Base-by-base conservation (phyloP, 2,329 filamentous ascomycete genomes). In the Fusarium nygamai region DNA sequence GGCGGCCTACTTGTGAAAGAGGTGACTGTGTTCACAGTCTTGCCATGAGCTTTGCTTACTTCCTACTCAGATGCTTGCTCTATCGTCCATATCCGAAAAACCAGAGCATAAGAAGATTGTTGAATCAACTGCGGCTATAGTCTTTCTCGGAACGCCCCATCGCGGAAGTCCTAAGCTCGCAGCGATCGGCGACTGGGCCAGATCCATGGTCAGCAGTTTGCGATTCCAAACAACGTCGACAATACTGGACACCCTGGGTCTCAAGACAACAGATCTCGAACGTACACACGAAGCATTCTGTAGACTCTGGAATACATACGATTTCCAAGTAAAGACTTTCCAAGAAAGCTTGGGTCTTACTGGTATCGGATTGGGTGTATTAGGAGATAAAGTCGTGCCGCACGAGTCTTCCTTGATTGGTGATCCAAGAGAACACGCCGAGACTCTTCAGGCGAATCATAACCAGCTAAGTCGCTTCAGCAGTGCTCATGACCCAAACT, bases 61-160 rank as follows among this genome's bases (percentile, higher is more conserved):
- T n/a, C n/a, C n/a, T 9, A 2, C 4, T 36, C 5, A 76, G 73
- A 69, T 69, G 64, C 69, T 75, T 0, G 51, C 69, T 1, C 61
- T 67, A 2, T 65, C 72, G 0, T 38, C 51, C 8, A 67, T 58
- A 0, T 41, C 33, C 1, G 67, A 64, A 48, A 24, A 44, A 76
- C 13, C 43, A 1, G 1, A 4, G 60, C 29, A 63, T 22, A 50
- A 76, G 75, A 38, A 64, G 74, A 22, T 80, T 2, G 17, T 80
- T 22, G 44, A 76, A 3, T 72, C 77, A 1, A 81, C 80, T 0
- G 59, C 50, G 0, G 80, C 79, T 5, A 53, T 82, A 4, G 43
- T 83, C 0, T 84, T 84, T 39, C 79, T 84, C 17, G 82, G 82
- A 1, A 83, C 81, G 0, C 82, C 82, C 1, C 82, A 83, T 56